These are phyloP conservation scores for Sanghuangporus baumii DNA, from an alignment of 1,284 basidiomycete genomes.

Conservation along the genomic window DNA sequence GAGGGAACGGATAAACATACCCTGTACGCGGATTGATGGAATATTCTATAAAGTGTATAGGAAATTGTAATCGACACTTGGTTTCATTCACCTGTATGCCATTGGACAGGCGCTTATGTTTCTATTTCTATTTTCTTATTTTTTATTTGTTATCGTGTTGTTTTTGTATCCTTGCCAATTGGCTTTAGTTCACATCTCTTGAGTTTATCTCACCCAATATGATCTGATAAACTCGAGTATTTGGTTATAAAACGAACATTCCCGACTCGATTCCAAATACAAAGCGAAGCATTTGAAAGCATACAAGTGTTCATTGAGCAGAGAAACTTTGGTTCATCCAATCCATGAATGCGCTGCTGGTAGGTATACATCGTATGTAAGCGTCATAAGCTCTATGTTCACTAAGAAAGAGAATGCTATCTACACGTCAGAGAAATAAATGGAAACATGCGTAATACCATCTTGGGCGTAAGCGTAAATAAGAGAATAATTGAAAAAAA, in stretches of 20 bases:
- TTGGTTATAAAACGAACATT: neutral
- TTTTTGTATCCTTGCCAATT: conserved; percentile 2
- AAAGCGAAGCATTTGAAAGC: neutral
- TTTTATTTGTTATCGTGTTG: conserved; percentile 16
- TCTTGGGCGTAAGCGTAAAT: no score
- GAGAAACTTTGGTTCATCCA: neutral
- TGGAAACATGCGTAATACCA: neutral
- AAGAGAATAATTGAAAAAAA: no score
- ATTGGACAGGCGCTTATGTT: conserved; percentile 1
- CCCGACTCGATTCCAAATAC: neutral
- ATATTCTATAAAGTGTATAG: neutral
- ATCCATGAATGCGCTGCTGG: neutral
- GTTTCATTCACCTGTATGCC: neutral
- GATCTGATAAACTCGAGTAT: neutral
- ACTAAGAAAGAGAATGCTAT: neutral
- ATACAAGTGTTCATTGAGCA: neutral
- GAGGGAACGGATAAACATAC: conserved; percentile 83
- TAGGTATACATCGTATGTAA: conserved; percentile 5
- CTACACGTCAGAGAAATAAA: neutral
- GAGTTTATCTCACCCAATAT: neutral
- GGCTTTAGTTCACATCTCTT: neutral
- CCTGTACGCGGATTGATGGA: conserved; percentile 68
- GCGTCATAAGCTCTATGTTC: neutral
- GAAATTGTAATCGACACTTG: neutral
- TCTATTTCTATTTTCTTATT: conserved; percentile 6